Evolutionary conservation across 2,329 filamentous ascomycete genomes (phyloP).

Genomic region (Cyphellophora europaea): DNA sequence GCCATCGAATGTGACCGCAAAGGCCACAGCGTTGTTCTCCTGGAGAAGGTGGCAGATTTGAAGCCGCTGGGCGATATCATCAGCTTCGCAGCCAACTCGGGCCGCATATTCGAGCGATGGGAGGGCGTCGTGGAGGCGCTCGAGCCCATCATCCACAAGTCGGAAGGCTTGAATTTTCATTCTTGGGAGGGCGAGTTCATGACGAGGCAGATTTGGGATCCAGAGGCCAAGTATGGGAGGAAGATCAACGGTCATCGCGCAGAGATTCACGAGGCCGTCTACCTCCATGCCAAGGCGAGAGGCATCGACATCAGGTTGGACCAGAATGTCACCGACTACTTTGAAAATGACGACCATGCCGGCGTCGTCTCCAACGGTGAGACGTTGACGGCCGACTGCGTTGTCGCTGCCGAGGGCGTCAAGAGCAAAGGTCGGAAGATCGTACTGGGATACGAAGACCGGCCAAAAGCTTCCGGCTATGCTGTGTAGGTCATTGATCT

Average conservation of each 20-base stretch:
- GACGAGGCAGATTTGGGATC: constrained; percentile 24
- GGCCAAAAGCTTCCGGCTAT: constrained; percentile 24
- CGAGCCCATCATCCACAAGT: constrained; percentile 23
- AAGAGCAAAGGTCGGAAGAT: constrained; percentile 14
- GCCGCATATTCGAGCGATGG: constrained; percentile 22
- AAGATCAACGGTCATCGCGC: constrained; percentile 26
- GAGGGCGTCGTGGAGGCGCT: constrained; percentile 26
- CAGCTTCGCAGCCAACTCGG: constrained; percentile 21
- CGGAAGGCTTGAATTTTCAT: constrained; percentile 21
- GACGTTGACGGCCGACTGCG: constrained; percentile 11
- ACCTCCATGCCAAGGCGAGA: constrained; percentile 20
- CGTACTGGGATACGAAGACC: constrained; percentile 24
- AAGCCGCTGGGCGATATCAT: constrained; percentile 42
- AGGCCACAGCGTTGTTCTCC: constrained; percentile 19
- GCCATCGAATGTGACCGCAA: constrained; percentile 23
- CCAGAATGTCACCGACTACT: constrained; percentile 23
- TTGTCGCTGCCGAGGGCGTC: constrained; percentile 14
- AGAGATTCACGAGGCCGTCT: constrained; percentile 25
- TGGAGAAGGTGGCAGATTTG: constrained; percentile 37
- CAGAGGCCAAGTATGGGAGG: constrained; percentile 21
- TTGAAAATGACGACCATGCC: constrained; percentile 24
- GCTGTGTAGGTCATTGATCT: too few relatives aligned
- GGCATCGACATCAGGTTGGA: constrained; percentile 23
- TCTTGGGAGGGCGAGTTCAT: constrained; percentile 23
- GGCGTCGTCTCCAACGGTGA: constrained; percentile 15